phyloP scores from a whole-genome alignment of 164 flowering plant genomes.

The Liriodendron chinense region DNA sequence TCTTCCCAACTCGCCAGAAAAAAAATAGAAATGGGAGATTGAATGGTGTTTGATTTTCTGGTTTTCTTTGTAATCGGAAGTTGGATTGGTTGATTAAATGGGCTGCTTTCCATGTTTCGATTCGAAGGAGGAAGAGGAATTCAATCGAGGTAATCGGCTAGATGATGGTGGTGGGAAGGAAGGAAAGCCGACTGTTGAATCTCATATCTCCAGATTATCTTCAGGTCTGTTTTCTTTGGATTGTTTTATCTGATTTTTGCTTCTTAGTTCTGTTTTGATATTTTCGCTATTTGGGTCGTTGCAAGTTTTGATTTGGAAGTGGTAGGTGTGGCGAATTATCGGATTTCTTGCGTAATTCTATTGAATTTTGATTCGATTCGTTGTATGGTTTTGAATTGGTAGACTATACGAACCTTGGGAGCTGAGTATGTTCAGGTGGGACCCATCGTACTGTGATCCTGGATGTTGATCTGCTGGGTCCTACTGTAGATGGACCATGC shows the following conservation, averaged over 20 bases:
- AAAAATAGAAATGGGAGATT: not conserved
- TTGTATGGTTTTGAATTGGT: not conserved
- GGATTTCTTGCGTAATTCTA: not conserved
- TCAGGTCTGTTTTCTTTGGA: slow-evolving; percentile 26
- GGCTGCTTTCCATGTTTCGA: slow-evolving; percentile 42
- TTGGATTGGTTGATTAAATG: slow-evolving; percentile 23
- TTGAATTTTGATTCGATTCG: slow-evolving; percentile 1
- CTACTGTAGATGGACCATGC: too few relatives aligned
- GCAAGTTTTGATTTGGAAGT: not conserved
- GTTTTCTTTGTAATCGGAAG: not conserved
- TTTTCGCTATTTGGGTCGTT: not conserved
- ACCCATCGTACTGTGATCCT: not conserved
- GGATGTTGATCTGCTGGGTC: not conserved
- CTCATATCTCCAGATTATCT: slow-evolving; percentile 28
- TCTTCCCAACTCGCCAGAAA: not conserved
- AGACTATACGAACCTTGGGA: not conserved
- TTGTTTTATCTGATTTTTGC: not conserved
- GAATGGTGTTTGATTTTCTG: slow-evolving; percentile 11
- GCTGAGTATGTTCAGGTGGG: not conserved
- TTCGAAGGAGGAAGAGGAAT: slow-evolving; percentile 31
- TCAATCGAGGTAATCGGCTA: slow-evolving; percentile 17
- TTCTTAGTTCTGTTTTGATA: not conserved
- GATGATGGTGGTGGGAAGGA: slow-evolving; percentile 20
- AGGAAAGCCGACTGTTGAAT: slow-evolving; percentile 11
- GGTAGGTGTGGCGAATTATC: not conserved